Percentiles rank a stretch among this genome's conserved stretches.
These are phyloP conservation scores for Neonectria faginata DNA, from an alignment of 2,329 filamentous ascomycete species.

Conservation along the genomic window DNA sequence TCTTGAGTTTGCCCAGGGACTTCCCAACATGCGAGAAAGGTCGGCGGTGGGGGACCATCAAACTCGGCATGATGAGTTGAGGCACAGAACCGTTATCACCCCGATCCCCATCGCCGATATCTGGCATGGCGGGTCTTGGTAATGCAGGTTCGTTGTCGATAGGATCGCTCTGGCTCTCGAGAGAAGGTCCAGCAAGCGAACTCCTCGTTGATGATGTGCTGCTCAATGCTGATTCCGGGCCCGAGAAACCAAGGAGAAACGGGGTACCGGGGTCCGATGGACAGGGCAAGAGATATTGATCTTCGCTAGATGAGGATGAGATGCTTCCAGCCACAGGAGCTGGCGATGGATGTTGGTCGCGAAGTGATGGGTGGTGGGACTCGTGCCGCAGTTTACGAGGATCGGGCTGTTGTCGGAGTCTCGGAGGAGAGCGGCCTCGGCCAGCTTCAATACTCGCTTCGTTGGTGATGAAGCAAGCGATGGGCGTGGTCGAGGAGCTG, in stretches of 20 bases:
- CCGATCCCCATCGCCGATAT: constrained; percentile 16
- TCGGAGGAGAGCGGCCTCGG: constrained; percentile 41
- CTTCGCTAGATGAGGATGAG: constrained; percentile 34
- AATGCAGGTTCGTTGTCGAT: constrained; percentile 34
- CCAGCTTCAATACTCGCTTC: constrained; percentile 48
- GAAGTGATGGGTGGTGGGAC: constrained; percentile 35
- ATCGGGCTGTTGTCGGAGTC: constrained; percentile 38
- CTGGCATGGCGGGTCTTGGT: constrained; percentile 31
- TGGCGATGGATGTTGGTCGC: constrained; percentile 36
- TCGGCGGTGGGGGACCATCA: constrained; percentile 87
- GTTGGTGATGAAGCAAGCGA: constrained; percentile 53
- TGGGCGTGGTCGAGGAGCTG: constrained; percentile 39
- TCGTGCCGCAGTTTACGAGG: constrained; percentile 38
- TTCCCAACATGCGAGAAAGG: constrained; percentile 92
- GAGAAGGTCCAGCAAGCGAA: constrained; percentile 60
- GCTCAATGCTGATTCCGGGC: constrained; percentile 54
- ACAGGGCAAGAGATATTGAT: constrained; percentile 35
- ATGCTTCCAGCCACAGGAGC: constrained; percentile 29
- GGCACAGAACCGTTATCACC: constrained; percentile 57
- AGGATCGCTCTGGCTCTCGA: constrained; percentile 46
- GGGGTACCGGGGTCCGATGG: constrained; percentile 46
- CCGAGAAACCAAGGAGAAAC: constrained; percentile 42
- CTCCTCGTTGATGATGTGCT: constrained; percentile 64
- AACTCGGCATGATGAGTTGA: constrained; percentile 97
- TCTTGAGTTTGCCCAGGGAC: constrained; percentile 84